Percentiles rank a stretch among this genome's conserved stretches.
Evolutionary conservation across 257 asterid species (phyloP).

Genomic region (Nemophila menziesii): DNA sequence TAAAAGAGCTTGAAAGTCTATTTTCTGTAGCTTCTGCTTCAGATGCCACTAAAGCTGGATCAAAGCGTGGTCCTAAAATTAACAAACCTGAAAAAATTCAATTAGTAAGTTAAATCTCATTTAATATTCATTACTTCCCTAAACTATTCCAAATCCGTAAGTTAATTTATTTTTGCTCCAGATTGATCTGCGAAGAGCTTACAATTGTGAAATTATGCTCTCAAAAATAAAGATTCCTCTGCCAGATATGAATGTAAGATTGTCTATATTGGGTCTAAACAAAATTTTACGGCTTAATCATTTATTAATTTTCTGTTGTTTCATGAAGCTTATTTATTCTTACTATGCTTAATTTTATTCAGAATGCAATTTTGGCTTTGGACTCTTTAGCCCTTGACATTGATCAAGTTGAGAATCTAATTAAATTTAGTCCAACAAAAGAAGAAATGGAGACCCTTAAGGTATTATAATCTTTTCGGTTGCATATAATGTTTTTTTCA

Average conservation of each 20-base stretch:
- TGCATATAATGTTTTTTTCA: background rate
- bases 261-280: conserved; percentile 3
- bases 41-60: conserved; percentile 67
- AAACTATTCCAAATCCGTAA: background rate
- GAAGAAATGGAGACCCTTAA: conserved; percentile 95
- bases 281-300: background rate
- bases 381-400: conserved; percentile 88
- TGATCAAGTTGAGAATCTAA: conserved; percentile 99
- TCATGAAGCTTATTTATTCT: background rate
- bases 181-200: conserved; percentile 94
- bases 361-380: conserved; percentile 86
- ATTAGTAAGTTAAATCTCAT: conserved; percentile 45
- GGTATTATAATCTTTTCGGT: no score
- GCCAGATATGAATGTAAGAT: conserved; percentile 91
- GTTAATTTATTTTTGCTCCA: conserved; percentile 20
- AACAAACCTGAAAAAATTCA: conserved; percentile 95
- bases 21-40: conserved; percentile 92
- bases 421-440: conserved; percentile 91
- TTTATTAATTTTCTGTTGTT: background rate
- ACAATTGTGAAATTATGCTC: conserved; percentile 97
- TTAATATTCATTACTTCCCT: background rate
- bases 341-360: conserved; percentile 14
- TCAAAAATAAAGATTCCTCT: conserved; percentile 87
- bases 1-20: conserved; percentile 91
- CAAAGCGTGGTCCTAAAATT: conserved; percentile 65